phyloP scores from a whole-genome alignment of 2,329 filamentous ascomycete species.

The Xylariaceae sp. region DNA sequence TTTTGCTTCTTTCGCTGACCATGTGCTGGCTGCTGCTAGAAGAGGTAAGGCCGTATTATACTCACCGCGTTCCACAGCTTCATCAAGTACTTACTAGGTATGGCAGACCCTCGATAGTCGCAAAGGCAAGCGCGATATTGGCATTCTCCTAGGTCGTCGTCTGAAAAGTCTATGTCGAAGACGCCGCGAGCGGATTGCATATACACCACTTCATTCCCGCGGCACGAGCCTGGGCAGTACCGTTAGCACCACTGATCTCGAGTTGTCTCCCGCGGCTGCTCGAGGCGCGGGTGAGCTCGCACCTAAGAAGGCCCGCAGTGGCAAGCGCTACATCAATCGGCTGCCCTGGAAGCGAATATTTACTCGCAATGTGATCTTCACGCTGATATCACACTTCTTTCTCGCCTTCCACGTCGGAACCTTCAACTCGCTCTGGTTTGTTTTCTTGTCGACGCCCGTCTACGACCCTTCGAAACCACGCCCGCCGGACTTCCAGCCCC shows the following conservation, averaged over 20 bases:
- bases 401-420: slow-evolving; percentile 71
- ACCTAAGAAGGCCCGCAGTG: slow-evolving; percentile 9
- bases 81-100: slow-evolving; percentile 3
- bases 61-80: no score
- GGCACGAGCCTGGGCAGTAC: slow-evolving; percentile 25
- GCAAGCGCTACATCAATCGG: slow-evolving; percentile 42
- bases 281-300: slow-evolving; percentile 17
- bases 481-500: slow-evolving; percentile 31
- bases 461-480: slow-evolving; percentile 41
- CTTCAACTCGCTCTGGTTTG: slow-evolving; percentile 73
- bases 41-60: slow-evolving; percentile 37
- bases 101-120: slow-evolving; percentile 46
- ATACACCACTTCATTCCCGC: slow-evolving; percentile 35
- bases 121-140: slow-evolving; percentile 41
- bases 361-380: slow-evolving; percentile 52
- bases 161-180: slow-evolving; percentile 32
- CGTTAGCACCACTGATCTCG: slow-evolving; percentile 19
- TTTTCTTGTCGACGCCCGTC: slow-evolving; percentile 73
- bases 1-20: slow-evolving; percentile 43
- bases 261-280: slow-evolving; percentile 29
- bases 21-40: slow-evolving; percentile 50
- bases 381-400: slow-evolving; percentile 64
- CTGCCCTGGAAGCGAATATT: slow-evolving; percentile 55
- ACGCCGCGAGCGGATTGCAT: slow-evolving; percentile 24
- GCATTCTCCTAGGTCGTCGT: slow-evolving; percentile 39